Base-by-base conservation (phyloP, 139 green algal genomes). In the Pleodorina starrii region DNA sequence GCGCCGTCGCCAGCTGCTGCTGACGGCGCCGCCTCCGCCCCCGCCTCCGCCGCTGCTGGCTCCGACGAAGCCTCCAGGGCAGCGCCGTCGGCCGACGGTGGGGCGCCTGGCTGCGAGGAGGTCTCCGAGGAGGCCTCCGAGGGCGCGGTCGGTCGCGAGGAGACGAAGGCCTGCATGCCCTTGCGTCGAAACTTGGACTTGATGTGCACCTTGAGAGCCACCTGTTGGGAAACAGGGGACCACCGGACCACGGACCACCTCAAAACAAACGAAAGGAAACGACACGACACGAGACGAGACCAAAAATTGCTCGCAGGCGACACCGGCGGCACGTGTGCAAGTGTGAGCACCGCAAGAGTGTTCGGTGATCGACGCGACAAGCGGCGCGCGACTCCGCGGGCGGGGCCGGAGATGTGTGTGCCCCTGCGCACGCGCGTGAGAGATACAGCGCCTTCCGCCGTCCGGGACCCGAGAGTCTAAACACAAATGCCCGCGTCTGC, bases 111-210 rank as follows among this genome's bases (percentile, higher is more conserved):
- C n/a, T n/a, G n/a, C n/a, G n/a, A n/a, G n/a, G n/a, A n/a, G n/a
- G n/a, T n/a, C n/a, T n/a, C n/a, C n/a, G n/a, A n/a, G n/a, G n/a
- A n/a, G 11, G 48, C 57, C 57, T 69, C 57, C 57, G 14, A 5
- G 12, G 48, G 48, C 48, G 63, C 63, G 32, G 14, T 36, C 32
- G 63, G 11, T 12, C n/a, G 40, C 32, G 44, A 43, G 6, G 29
- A 19, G n/a, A 54, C 54, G 57, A 60, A 76, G 4, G 21, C 27
- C 38, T 40, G 38, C 57, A 76, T 23, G 16, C 14, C 29, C 25
- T 44, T 57, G 29, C 6, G 44, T 36, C 79, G 79, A 38, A 44
- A 86, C 27, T 32, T 57, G 36, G 57, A 44, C 19, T 86, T 86
- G 27, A 86, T 23, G 59, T 86, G 29, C 9, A 86, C 14, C 16